Evolutionary conservation across 805 yeast species (phyloP).

Genomic region (Ogataea minuta): DNA sequence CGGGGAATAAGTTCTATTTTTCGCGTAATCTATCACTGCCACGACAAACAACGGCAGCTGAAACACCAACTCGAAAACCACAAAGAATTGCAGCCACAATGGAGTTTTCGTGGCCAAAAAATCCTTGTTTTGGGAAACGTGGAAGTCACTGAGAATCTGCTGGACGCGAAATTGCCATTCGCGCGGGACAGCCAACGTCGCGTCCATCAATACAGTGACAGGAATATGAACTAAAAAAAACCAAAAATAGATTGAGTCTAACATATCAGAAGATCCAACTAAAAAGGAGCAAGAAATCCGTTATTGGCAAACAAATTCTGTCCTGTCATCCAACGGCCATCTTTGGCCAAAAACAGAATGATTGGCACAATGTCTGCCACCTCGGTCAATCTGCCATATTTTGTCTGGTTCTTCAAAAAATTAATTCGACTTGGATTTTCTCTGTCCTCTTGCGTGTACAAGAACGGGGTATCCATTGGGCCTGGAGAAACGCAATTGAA

Average conservation of each 20-base stretch:
- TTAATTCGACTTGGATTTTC: slow-evolving; percentile 52
- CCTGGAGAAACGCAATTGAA: slow-evolving; percentile 63
- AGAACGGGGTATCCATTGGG: slow-evolving; percentile 66
- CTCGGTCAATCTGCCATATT: slow-evolving; percentile 52
- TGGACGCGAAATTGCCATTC: slow-evolving; percentile 49
- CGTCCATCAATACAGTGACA: slow-evolving; percentile 72
- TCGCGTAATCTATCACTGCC: slow-evolving; percentile 35
- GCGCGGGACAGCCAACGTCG: slow-evolving; percentile 64
- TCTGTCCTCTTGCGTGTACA: slow-evolving; percentile 61
- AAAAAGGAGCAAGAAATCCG: slow-evolving; percentile 58
- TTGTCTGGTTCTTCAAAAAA: slow-evolving; percentile 51
- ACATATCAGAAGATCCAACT: slow-evolving; percentile 1
- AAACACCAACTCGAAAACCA: slow-evolving; percentile 64
- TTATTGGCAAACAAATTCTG: slow-evolving; percentile 65
- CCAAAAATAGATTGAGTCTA: slow-evolving; percentile 27
- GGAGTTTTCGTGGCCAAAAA: slow-evolving; percentile 52
- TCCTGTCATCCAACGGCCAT: slow-evolving; percentile 70
- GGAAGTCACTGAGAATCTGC: slow-evolving; percentile 50
- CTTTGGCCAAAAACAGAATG: slow-evolving; percentile 55
- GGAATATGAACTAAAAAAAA: slow-evolving; percentile 62
- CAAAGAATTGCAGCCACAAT: slow-evolving; percentile 71
- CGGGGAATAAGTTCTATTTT: slow-evolving; percentile 23
- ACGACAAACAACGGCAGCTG: slow-evolving; percentile 78
- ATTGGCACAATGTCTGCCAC: slow-evolving; percentile 63
- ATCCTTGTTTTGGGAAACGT: slow-evolving; percentile 66